Conservation (phyloP, 2,329 filamentous ascomycete species). For the Talaromyces sp. region DNA sequence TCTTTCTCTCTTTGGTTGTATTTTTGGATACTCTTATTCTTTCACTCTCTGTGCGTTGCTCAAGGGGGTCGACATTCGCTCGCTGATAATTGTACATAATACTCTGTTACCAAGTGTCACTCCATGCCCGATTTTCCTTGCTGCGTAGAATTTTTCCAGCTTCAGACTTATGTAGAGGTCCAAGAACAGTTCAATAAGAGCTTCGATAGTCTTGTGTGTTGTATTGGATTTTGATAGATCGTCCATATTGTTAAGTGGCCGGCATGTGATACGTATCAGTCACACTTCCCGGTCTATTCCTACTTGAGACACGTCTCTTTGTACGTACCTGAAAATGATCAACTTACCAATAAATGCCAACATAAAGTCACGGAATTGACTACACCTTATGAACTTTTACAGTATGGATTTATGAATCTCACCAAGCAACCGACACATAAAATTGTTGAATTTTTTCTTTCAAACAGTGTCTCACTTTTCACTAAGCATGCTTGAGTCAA, state of each 20-base stretch:
- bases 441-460: background rate
- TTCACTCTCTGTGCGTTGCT: background rate
- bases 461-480: background rate
- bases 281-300: background rate
- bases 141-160: background rate
- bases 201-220: background rate
- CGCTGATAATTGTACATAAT: conserved; percentile 19
- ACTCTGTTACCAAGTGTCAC: background rate
- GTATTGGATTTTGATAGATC: background rate
- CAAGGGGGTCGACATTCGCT: conserved; percentile 3
- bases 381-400: background rate
- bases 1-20: background rate
- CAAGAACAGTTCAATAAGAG: background rate
- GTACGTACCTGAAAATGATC: background rate
- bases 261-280: background rate
- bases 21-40: background rate
- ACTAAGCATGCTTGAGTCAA: conserved; percentile 9
- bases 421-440: background rate
- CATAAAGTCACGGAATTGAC: background rate
- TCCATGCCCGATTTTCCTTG: background rate
- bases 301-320: conserved; percentile 1
- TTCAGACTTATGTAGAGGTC: background rate
- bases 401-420: background rate
- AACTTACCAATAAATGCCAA: background rate
- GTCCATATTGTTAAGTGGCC: background rate